phyloP scores from a whole-genome alignment of 2,329 filamentous ascomycete genomes.

The Tolypocladium pustulatum region DNA sequence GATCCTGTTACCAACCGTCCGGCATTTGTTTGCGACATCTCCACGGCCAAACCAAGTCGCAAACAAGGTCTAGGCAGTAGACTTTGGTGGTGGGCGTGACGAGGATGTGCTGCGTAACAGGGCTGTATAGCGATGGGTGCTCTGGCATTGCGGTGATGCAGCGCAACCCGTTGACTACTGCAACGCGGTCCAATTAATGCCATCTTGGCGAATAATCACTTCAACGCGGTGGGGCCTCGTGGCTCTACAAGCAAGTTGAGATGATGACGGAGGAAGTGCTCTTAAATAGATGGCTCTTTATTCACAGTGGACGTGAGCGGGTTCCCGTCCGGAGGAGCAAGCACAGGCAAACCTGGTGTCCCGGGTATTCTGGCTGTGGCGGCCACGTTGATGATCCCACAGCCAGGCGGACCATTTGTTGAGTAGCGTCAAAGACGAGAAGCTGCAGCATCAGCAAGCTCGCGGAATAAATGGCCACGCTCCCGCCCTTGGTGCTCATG shows the following conservation, averaged over 20 bases:
- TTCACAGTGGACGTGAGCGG: neutral
- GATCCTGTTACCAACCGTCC: neutral
- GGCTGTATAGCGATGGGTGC: neutral
- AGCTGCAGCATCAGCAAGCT: neutral
- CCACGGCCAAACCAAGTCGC: neutral
- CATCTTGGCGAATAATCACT: neutral
- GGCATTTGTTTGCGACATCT: neutral
- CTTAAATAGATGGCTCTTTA: neutral
- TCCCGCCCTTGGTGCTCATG: neutral
- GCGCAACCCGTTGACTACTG: no score
- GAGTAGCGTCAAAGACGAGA: no score
- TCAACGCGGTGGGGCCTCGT: neutral
- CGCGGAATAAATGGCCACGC: neutral
- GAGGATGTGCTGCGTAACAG: neutral
- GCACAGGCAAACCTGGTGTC: neutral
- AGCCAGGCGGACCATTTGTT: no score
- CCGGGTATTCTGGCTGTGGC: neutral
- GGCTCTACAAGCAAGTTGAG: neutral
- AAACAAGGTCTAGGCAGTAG: neutral
- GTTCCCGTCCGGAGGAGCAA: neutral
- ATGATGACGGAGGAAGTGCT: no score
- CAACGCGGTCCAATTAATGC: neutral
- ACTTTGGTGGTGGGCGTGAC: neutral
- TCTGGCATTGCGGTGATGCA: neutral
- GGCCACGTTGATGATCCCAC: no score